Base-by-base conservation (phyloP, 78 protist genomes). In the Polysphondylium violaceum region DNA sequence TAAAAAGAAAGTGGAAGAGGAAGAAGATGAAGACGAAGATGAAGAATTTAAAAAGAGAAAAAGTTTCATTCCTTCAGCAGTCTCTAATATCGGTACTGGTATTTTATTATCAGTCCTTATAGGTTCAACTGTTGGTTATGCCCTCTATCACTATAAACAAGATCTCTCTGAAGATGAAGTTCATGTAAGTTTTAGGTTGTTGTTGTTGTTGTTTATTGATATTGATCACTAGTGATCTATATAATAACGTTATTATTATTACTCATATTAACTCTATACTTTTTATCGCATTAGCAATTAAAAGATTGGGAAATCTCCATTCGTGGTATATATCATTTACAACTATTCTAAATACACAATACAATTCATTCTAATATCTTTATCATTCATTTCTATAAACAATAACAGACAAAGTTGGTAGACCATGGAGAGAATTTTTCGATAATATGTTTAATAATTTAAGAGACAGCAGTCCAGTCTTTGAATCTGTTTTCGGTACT, bases 401-500 rank as follows among this genome's bases (percentile, higher is more conserved):
- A 47, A 47, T 14, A 47, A 47, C 53, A 47, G 53, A 8, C 79
- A 55, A 56, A 27, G 50, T 56, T 53, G 79, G 67, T 12, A 43
- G 38, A 38, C 88, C 76, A 79, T 64, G 64, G 35, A 79, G 88
- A 79, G 76, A 50, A 35, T 64, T 5, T n/a, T 79, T 79, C 23
- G 88, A 79, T 53, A 67, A 64, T 8, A 40, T 67, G 23, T 79
- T 67, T 67, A 43, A 44, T 21, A 79, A 67, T 67, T 72, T 79
- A 23, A 67, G 75, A 40, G 21, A n/a, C 21, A 41, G 12, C 35
- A 53, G 50, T 16, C 27, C 25, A 55, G 5, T 40, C 7, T 79
- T 79, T 27, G 88, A 79, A 44, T 12, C 50, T 3, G 83, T 74
- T 2, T 83, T 83, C 69, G 90, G 90, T 27, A 71, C 68, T 69